Percentiles rank a stretch among this genome's conserved stretches.
Conservation (phyloP, 73 alveolate genomes). For the Tetrahymena malaccensis region DNA sequence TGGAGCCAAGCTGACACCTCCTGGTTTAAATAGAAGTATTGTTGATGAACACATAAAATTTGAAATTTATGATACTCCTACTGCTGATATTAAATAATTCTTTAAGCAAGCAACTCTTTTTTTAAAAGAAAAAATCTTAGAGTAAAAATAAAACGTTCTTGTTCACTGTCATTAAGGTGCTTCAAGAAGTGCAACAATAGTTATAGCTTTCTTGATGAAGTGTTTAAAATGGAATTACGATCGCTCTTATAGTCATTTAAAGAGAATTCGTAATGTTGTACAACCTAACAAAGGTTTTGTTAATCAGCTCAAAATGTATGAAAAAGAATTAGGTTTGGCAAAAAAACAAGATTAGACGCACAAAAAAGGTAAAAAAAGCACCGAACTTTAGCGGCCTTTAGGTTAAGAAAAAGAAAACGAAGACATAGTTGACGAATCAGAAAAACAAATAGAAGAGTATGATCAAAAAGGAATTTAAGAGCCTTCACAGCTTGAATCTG, state of each 20-base stretch:
- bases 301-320: conserved; percentile 45
- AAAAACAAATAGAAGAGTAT: background rate
- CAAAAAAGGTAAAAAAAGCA: background rate
- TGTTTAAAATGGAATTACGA: conserved; percentile 11
- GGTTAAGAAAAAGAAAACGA: background rate
- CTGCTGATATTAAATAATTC: background rate
- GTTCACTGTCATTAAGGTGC: conserved; percentile 54
- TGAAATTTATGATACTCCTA: background rate
- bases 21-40: background rate
- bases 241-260: conserved; percentile 34
- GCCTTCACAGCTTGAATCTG: background rate
- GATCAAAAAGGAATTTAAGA: background rate
- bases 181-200: conserved; percentile 46
- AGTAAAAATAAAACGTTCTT: conserved; percentile 6
- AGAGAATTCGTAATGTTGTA: conserved; percentile 19
- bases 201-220: conserved; percentile 47
- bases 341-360: background rate
- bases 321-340: background rate
- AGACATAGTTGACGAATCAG: background rate
- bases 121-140: background rate
- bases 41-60: background rate
- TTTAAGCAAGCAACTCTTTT: background rate
- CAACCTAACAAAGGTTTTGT: conserved; percentile 51
- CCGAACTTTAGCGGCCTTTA: background rate
- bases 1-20: background rate